These are phyloP conservation scores for Candida neerlandica DNA, from an alignment of 1,139 yeast genomes.

Conservation along the genomic window DNA sequence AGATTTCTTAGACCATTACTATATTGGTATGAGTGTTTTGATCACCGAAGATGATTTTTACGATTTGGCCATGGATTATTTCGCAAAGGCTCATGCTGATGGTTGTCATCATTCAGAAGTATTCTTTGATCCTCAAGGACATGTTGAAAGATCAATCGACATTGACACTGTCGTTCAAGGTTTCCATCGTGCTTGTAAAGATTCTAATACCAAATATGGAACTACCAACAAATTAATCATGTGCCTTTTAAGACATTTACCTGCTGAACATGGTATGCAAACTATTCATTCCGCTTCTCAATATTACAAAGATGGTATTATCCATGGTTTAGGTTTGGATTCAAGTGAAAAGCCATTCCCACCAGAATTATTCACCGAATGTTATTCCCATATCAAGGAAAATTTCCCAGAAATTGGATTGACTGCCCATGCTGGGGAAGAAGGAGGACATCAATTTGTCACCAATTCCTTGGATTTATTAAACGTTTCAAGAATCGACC, in stretches of 20 bases:
- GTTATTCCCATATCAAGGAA: constrained; percentile 52
- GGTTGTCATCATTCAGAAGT: constrained; percentile 70
- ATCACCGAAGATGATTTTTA: constrained; percentile 65
- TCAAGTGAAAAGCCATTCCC: constrained; percentile 78
- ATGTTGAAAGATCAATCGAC: constrained; percentile 63
- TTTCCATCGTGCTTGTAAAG: constrained; percentile 61
- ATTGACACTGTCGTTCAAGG: constrained; percentile 65
- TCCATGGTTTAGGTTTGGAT: constrained; percentile 76
- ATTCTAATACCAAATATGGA: constrained; percentile 59
- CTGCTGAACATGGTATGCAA: constrained; percentile 56
- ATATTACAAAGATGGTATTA: constrained; percentile 54
- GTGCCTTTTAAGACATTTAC: constrained; percentile 78
- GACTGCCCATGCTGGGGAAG: constrained; percentile 90
- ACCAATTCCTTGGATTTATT: constrained; percentile 56
- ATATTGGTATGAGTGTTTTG: constrained; percentile 76
- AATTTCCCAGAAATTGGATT: constrained; percentile 54
- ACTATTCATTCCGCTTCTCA: constrained; percentile 55
- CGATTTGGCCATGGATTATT: constrained; percentile 76
- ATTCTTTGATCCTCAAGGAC: constrained; percentile 85
- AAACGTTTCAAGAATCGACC: constrained; percentile 72
- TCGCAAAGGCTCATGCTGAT: constrained; percentile 59
- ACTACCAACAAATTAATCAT: constrained; percentile 70
- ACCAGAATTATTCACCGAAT: constrained; percentile 64
- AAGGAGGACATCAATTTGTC: constrained; percentile 72
- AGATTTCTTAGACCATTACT: constrained; percentile 76